Conservation (phyloP, 805 yeast species). For the baker's yeast (Saccharomyces cerevisiae) region DNA sequence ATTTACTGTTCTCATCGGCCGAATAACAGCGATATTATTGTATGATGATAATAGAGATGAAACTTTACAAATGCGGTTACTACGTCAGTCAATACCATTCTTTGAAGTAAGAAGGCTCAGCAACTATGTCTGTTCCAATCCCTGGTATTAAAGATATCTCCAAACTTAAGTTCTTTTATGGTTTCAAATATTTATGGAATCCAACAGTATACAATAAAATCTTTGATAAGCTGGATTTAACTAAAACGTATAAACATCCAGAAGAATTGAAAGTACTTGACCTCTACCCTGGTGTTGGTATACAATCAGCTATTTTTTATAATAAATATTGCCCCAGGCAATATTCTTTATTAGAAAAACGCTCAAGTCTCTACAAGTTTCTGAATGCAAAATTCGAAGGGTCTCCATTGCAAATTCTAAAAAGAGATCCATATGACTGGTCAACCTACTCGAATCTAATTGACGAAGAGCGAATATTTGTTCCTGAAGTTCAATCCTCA, state of each 20-base stretch:
- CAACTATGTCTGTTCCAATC: slow-evolving; percentile 9
- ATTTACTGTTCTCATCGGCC: background rate
- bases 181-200: slow-evolving; percentile 18
- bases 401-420: slow-evolving; percentile 28
- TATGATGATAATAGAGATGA: background rate
- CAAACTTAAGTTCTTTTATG: slow-evolving; percentile 17
- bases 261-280: slow-evolving; percentile 47
- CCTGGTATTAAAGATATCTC: slow-evolving; percentile 6
- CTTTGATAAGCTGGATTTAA: slow-evolving; percentile 41
- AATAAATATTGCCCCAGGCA: slow-evolving; percentile 50
- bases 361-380: slow-evolving; percentile 25
- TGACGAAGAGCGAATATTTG: slow-evolving; percentile 37
- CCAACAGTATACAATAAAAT: slow-evolving; percentile 27
- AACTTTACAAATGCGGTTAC: background rate
- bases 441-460: slow-evolving; percentile 44
- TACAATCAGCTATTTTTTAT: slow-evolving; percentile 56
- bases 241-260: slow-evolving; percentile 28
- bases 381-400: background rate
- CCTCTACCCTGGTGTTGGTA: slow-evolving; percentile 50
- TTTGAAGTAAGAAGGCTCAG: background rate
- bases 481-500: slow-evolving; percentile 31
- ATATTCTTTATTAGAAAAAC: slow-evolving; percentile 56
- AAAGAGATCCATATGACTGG: slow-evolving; percentile 63
- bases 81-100: background rate
- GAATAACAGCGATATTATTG: background rate